Conservation (phyloP, 345 rosid genomes). For the Eutrema japonicum region DNA sequence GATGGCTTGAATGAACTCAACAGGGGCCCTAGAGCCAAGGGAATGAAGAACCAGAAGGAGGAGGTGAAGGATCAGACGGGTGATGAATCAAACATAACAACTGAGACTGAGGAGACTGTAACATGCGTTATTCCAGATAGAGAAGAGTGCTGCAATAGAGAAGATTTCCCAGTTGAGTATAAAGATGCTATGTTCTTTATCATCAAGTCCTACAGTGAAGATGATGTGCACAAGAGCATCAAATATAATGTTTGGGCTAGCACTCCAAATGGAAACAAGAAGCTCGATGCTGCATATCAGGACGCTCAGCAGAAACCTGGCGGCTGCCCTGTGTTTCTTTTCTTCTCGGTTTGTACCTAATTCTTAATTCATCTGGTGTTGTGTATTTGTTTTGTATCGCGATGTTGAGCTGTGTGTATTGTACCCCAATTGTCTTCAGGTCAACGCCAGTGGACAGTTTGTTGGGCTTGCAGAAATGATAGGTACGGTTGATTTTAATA, state of each 20-base stretch:
- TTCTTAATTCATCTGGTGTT: not conserved
- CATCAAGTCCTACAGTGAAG: conserved; percentile 86
- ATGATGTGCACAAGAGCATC: conserved; percentile 84
- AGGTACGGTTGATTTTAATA: conserved; percentile 75
- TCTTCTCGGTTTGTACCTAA: conserved; percentile 67
- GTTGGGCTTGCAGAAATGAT: conserved; percentile 85
- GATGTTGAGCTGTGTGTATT: not conserved
- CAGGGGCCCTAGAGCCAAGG: conserved; percentile 76
- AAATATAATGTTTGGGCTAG: conserved; percentile 89
- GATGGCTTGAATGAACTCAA: conserved; percentile 80
- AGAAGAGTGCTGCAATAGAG: conserved; percentile 60
- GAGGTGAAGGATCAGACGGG: conserved; percentile 52
- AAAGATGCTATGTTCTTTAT: conserved; percentile 66
- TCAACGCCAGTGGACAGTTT: conserved; percentile 87
- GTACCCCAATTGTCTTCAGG: conserved; percentile 43
- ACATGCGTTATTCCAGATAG: conserved; percentile 44
- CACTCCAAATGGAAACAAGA: conserved; percentile 86
- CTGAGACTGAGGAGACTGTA: conserved; percentile 48
- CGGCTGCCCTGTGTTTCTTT: conserved; percentile 66
- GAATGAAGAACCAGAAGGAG: conserved; percentile 51
- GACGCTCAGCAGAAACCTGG: conserved; percentile 67
- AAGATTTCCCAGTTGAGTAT: conserved; percentile 62
- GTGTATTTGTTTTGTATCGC: not conserved
- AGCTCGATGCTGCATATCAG: conserved; percentile 77
- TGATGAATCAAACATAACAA: conserved; percentile 38